Conservation (phyloP, 2,329 filamentous ascomycete genomes). For the Huntiella savannae region DNA sequence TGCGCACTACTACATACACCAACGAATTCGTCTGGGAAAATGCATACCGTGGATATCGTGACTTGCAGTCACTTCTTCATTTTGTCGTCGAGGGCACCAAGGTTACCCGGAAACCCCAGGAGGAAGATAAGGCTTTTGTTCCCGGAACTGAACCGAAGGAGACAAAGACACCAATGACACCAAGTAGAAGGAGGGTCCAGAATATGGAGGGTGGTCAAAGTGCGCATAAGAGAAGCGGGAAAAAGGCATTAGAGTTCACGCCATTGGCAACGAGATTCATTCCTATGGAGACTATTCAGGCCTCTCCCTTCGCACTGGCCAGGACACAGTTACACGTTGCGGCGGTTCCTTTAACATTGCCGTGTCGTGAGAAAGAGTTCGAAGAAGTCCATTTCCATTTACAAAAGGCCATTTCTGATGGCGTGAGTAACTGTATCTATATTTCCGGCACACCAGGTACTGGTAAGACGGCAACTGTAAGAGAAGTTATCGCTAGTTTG, state of each 20-base stretch:
- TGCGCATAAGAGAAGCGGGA: constrained; percentile 9
- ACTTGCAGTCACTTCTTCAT: constrained; percentile 46
- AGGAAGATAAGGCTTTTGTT: constrained; percentile 9
- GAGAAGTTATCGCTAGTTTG: constrained; percentile 77
- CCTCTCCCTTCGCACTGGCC: constrained; percentile 81
- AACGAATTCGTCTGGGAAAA: constrained; percentile 88
- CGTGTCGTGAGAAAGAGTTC: constrained; percentile 85
- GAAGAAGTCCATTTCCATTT: constrained; percentile 81
- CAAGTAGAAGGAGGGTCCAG: constrained; percentile 6
- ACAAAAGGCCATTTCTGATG: constrained; percentile 82
- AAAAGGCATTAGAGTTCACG: constrained; percentile 79
- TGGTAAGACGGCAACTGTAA: constrained; percentile 91
- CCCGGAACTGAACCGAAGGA: background rate
- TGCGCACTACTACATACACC: constrained; percentile 74
- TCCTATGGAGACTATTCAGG: constrained; percentile 52
- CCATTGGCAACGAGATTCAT: constrained; percentile 78
- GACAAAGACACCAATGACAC: constrained; percentile 4
- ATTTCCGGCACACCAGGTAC: constrained; percentile 98
- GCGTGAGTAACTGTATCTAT: constrained; percentile 90
- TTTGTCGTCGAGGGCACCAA: constrained; percentile 56
- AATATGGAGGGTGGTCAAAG: background rate
- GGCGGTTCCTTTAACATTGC: constrained; percentile 71
- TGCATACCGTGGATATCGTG: constrained; percentile 45
- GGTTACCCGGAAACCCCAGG: constrained; percentile 27
- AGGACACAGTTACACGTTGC: constrained; percentile 82